Conservation (phyloP, 2,329 filamentous ascomycete genomes). For the Hypoxylon sp. region DNA sequence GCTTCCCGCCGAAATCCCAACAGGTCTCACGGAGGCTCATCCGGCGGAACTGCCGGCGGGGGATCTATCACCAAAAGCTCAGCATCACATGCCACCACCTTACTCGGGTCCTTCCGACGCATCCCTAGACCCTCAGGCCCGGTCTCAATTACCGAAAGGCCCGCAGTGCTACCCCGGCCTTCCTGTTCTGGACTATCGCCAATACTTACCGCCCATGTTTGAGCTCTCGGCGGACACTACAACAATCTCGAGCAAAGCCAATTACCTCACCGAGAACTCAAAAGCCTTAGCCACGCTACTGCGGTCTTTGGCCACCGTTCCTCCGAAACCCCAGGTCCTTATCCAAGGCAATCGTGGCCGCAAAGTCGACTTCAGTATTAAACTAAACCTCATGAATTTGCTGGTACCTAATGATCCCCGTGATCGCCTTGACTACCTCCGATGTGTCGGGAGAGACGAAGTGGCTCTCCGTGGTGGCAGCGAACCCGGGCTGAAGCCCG, state of each 20-base stretch:
- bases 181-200: conserved; percentile 65
- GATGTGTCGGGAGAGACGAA: conserved; percentile 65
- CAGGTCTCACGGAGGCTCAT: conserved; percentile 8
- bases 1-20: conserved; percentile 22
- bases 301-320: conserved; percentile 64
- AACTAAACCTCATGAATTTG: conserved; percentile 68
- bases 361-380: conserved; percentile 66
- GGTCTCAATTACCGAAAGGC: conserved; percentile 42
- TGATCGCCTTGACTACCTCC: conserved; percentile 67
- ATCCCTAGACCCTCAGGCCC: conserved; percentile 37
- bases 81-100: conserved; percentile 46
- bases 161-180: conserved; percentile 63
- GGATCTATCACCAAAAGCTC: not conserved
- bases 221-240: conserved; percentile 65
- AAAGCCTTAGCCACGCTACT: conserved; percentile 63
- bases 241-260: conserved; percentile 63
- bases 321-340: conserved; percentile 68
- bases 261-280: conserved; percentile 64
- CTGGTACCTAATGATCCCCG: conserved; percentile 64
- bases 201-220: conserved; percentile 68
- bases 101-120: conserved; percentile 51
- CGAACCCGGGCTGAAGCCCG: conserved; percentile 61
- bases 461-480: conserved; percentile 64
- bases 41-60: conserved; percentile 28
- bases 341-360: conserved; percentile 63